Evolutionary conservation across 2,329 filamentous ascomycete genomes (phyloP), one percentile per base, ranked within the genome.

Genomic region (Beauveria pseudobassiana): DNA sequence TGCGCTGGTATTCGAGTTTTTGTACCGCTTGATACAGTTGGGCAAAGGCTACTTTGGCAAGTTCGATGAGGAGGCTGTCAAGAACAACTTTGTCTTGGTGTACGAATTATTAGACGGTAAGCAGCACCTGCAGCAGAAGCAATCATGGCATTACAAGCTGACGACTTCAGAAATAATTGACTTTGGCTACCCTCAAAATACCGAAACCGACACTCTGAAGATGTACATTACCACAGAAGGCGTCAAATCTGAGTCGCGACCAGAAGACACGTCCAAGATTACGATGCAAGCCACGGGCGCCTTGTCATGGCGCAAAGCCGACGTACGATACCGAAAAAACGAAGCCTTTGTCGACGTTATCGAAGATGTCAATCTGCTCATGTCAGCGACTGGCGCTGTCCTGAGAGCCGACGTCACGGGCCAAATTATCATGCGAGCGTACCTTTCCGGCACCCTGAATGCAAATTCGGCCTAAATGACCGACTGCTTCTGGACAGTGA

Each of bases 211-310:
- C 75, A 98, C 95, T 18, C 81, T 99, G 69, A 99, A 99, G 78
- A 98, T 98, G 93, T 99, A 99, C 81, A 99, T 99, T 72, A 99
- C 96, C 49, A 99, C 95, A 42, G 95, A 99, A 78, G 95, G 95
- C 63, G 93, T 99, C 77, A 97, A 97, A 76, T 96, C 92, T 38
- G 92, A 92, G 74, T 81, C 87, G 67, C 87, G 84, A 67, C 88
- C 87, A 77, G 91, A 96, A 73, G 93, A 99, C 75, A 97, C 93
- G 56, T 93, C 92, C 67, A 95, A 93, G 74, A 99, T 99, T 76
- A 99, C 95, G 28, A 97, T 98, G 93, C 95, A 99, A 79, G 96
- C 95, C 14, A 99, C 95, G 0, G 95, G 96, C 46, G 95, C 95
- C 5, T 83, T 97, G 48, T 98, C 95, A 52, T 99, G 96, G 95